Conservation (phyloP, 192 early-diverging fungal species). For the Thamnidium elegans region DNA sequence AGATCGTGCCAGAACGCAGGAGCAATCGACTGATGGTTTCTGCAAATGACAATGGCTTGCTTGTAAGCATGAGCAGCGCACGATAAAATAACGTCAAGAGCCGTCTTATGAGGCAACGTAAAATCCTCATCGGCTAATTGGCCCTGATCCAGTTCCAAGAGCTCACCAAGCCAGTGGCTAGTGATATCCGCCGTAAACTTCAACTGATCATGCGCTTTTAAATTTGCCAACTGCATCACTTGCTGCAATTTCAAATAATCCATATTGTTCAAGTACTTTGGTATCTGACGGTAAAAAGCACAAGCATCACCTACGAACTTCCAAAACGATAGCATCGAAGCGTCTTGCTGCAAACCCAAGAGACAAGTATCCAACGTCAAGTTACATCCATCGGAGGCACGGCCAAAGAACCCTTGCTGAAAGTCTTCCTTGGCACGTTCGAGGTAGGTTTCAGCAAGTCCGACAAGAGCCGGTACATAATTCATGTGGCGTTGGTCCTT, state of each 20-base stretch:
- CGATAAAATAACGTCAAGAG: conserved; percentile 42
- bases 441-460: conserved; percentile 49
- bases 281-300: conserved; percentile 39
- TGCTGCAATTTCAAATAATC: conserved; percentile 24
- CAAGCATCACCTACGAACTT: conserved; percentile 62
- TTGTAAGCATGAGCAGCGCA: conserved; percentile 53
- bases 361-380: conserved; percentile 40
- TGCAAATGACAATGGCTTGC: conserved; percentile 44
- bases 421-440: conserved; percentile 50
- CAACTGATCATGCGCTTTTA: conserved; percentile 36
- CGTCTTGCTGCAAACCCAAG: conserved; percentile 25
- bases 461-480: conserved; percentile 49
- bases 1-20: conserved; percentile 54
- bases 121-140: conserved; percentile 28
- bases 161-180: conserved; percentile 26
- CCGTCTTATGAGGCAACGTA: conserved; percentile 27
- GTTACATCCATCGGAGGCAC: conserved; percentile 53
- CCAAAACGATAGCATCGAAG: conserved; percentile 51
- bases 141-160: background rate
- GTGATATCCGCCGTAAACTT: conserved; percentile 32
- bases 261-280: conserved; percentile 45
- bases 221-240: conserved; percentile 21
- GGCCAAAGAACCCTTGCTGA: conserved; percentile 63
- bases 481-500: conserved; percentile 31
- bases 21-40: conserved; percentile 35